Percentiles rank a stretch among this genome's conserved stretches.
Evolutionary conservation across 2,329 filamentous ascomycete genomes (phyloP).

Genomic region (Albophoma yamanashiensis): DNA sequence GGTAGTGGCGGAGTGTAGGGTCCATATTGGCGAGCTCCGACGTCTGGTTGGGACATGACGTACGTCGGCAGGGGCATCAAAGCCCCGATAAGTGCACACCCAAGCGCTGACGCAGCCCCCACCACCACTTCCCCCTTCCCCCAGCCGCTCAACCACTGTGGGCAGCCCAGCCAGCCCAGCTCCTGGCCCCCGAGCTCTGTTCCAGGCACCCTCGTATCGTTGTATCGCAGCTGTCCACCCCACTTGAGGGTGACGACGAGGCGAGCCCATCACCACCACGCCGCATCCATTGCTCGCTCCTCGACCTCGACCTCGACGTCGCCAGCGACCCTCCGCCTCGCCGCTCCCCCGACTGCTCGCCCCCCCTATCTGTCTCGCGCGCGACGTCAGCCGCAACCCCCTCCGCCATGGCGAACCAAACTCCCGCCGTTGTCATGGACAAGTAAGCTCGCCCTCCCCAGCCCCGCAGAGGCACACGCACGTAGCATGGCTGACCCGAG

Average conservation of each 20-base stretch:
- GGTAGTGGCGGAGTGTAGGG: too few relatives aligned
- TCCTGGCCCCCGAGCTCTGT: neutral
- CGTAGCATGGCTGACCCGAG: conserved; percentile 19
- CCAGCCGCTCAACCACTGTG: too few relatives aligned
- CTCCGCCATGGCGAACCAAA: conserved; percentile 80
- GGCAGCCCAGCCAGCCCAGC: too few relatives aligned
- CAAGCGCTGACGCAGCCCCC: neutral
- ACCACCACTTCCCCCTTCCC: neutral
- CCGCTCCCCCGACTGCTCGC: neutral
- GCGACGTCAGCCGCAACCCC: conserved; percentile 11
- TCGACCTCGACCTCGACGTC: conserved; percentile 3
- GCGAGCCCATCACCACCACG: neutral
- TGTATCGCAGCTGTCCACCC: neutral
- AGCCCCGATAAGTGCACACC: neutral
- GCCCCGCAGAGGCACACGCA: conserved; percentile 10
- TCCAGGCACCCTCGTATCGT: neutral
- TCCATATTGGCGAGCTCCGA: neutral
- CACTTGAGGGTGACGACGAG: conserved; percentile 6
- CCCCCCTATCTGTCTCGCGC: conserved; percentile 3
- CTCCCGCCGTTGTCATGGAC: conserved; percentile 99
- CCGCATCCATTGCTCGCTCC: neutral
- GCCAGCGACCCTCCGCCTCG: neutral
- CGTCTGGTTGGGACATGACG: neutral
- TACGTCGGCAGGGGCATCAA: neutral
- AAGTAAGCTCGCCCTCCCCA: conserved; percentile 61